Evolutionary conservation across 1,284 basidiomycete genomes (phyloP).

Genomic region (Ceratobasidium sp.): DNA sequence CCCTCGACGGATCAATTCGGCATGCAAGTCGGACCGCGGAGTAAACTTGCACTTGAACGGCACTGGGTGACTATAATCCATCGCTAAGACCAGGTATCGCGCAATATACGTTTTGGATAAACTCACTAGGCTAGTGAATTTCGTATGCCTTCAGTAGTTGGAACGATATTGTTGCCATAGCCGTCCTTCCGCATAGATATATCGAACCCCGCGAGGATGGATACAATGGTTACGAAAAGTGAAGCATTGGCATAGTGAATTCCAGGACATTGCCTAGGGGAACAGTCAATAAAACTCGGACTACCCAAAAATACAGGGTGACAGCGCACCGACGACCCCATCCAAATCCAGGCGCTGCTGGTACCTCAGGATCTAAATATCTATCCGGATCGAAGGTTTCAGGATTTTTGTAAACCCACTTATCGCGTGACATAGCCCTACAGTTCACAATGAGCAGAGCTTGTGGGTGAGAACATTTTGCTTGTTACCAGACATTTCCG

Average conservation of each 20-base stretch:
- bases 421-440: constrained; percentile 28
- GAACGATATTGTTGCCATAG: constrained; percentile 6
- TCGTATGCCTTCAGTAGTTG: constrained; percentile 1
- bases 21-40: constrained; percentile 6
- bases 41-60: constrained; percentile 27
- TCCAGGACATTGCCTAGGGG: constrained; percentile 6
- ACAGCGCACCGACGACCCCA: constrained; percentile 26
- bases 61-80: constrained; percentile 12
- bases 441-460: not conserved
- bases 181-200: constrained; percentile 28
- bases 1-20: constrained; percentile 3
- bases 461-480: not conserved
- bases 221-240: constrained; percentile 15
- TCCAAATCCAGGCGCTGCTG: constrained; percentile 17
- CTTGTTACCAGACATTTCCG: constrained; percentile 17
- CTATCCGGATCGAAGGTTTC: constrained; percentile 30
- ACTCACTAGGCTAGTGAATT: constrained; percentile 19
- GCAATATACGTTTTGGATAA: not conserved
- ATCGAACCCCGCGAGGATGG: constrained; percentile 18
- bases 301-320: not conserved
- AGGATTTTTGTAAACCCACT: constrained; percentile 9
- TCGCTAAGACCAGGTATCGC: not conserved
- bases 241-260: constrained; percentile 24
- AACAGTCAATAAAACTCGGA: not conserved
- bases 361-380: constrained; percentile 28